Base-by-base conservation (phyloP, 768 basidiomycete species). In the Dictyophora rubrovolvata region DNA sequence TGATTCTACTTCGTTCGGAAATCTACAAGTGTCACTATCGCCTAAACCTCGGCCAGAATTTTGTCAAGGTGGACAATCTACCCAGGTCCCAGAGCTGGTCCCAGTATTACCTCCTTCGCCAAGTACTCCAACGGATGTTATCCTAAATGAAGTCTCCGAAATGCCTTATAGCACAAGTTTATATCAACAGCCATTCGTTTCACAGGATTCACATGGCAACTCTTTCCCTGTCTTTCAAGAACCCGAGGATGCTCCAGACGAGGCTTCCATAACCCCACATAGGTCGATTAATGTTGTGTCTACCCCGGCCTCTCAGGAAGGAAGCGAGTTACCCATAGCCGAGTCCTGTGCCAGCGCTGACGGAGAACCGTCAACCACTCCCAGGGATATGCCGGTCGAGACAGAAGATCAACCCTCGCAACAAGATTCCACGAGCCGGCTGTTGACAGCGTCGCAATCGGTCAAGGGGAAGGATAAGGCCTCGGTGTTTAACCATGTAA, bases 281-380 rank as follows among this genome's bases (percentile, higher is more conserved):
- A 12, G 48, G 36, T 46, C 48, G 56, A 35, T 58, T 6, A 48
- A 51, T 21, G 51, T 58, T 35, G 28, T 21, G n/a, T 50, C 49
- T 20, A 20, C n/a, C 35, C 55, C 47, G 23, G 23, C 56, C 5
- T 48, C 48, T 5, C 56, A 28, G 22, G 55, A 56, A 11, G 48
- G 34, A 16, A 23, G n/a, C 11, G 56, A 58, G 47, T 48, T 34
- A 17, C 36, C 48, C 14, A 58, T 58, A 48, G 56, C 56, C 35
- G 56, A 58, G 22, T 23, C 35, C 22, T 58, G 50, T 18, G 33
- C 18, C 2, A 18, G 50, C 14, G 50, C 56, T 1, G 48, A 58
- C 34, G 56, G 56, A 21, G 56, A 18, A n/a, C 28, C 56, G 8
- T 28, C 56, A 28, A 34, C 47, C 5, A 10, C 36, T 37, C 14